A percentile compares a stretch with the other conserved stretches of the same genome.
These are phyloP conservation scores for Salix dunnii DNA, from an alignment of 345 rosid species.

Conservation along the genomic window DNA sequence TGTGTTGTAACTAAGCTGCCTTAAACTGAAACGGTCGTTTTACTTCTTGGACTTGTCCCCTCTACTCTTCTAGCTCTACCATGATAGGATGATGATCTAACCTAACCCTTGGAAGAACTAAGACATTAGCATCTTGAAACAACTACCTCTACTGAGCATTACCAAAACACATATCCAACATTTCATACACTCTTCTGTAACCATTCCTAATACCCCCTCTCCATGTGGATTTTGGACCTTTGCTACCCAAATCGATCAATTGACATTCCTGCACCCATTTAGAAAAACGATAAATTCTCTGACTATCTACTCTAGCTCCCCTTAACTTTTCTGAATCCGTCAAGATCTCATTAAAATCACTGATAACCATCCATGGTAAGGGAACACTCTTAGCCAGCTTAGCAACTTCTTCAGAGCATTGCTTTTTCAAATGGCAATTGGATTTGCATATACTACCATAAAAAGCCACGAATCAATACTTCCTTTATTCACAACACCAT, in stretches of 20 bases:
- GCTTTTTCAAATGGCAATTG: too few species aligned
- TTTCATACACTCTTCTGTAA: background rate
- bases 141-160: too few species aligned
- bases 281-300: background rate
- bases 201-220: background rate
- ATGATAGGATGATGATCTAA: background rate
- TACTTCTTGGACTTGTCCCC: background rate
- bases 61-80: background rate
- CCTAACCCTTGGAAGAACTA: background rate
- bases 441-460: too few species aligned
- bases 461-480: too few species aligned
- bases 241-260: too few species aligned
- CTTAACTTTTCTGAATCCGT: background rate
- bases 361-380: too few species aligned
- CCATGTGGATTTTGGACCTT: background rate
- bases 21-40: background rate
- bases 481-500: too few species aligned
- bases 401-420: too few species aligned
- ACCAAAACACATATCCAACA: background rate
- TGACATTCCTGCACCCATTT: background rate
- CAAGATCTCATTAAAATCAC: too few species aligned
- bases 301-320: background rate
- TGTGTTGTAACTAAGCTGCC: background rate
- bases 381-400: too few species aligned
- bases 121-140: background rate